Evolutionary conservation across 805 yeast species (phyloP).

Genomic region (Zygotorulaspora danielsina): DNA sequence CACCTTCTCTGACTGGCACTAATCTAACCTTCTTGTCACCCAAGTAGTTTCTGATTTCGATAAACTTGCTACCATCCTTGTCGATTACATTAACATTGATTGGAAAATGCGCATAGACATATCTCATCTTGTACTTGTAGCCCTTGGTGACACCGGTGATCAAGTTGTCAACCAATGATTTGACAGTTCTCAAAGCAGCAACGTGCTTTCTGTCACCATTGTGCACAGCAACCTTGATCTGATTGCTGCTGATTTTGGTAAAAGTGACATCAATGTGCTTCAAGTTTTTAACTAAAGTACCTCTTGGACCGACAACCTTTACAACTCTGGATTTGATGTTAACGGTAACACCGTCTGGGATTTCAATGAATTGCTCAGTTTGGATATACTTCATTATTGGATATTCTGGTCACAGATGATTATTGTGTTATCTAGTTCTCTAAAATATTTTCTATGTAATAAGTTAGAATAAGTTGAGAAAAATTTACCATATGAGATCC

Average conservation of each 20-base stretch:
- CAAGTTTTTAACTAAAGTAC: constrained; percentile 83
- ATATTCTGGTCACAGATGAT: constrained; percentile 3
- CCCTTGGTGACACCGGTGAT: constrained; percentile 99
- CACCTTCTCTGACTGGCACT: constrained; percentile 86
- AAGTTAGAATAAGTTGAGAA: too few relatives aligned
- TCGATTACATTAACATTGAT: constrained; percentile 92
- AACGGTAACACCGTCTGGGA: constrained; percentile 92
- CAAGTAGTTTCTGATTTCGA: constrained; percentile 98
- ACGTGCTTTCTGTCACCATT: constrained; percentile 99
- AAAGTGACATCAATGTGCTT: constrained; percentile 94
- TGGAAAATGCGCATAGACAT: constrained; percentile 99
- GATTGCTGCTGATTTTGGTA: constrained; percentile 64
- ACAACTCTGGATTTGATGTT: constrained; percentile 85
- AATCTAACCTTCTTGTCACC: constrained; percentile 98
- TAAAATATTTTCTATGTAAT: too few relatives aligned
- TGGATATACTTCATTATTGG: constrained; percentile 71
- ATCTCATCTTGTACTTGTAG: constrained; percentile 99
- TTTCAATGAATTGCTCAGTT: constrained; percentile 74
- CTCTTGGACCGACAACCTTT: constrained; percentile 97
- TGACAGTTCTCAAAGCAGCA: constrained; percentile 98
- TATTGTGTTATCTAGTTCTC: not conserved
- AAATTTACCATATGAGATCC: too few relatives aligned
- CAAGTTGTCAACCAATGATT: constrained; percentile 89
- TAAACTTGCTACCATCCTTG: constrained; percentile 63
- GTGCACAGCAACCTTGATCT: constrained; percentile 87